A percentile compares a stretch with the other conserved stretches of the same genome.
Evolutionary conservation across 2,329 filamentous ascomycete genomes (phyloP).

Genomic region (Xylariaceae sp.): DNA sequence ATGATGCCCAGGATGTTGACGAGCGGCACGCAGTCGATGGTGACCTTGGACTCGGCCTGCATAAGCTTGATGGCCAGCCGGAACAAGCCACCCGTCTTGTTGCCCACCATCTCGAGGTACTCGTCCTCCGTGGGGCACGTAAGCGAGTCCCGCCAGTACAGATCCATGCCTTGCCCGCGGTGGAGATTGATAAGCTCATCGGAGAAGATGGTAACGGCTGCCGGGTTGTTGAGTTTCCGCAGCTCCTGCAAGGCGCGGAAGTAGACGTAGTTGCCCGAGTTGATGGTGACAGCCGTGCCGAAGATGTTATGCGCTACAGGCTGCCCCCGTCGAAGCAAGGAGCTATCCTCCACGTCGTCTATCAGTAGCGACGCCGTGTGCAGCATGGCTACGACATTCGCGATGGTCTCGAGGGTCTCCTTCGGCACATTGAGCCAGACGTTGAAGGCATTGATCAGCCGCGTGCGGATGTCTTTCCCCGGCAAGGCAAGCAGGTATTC

Average conservation of each 20-base stretch:
- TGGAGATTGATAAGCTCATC: constrained; percentile 82
- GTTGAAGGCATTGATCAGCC: constrained; percentile 77
- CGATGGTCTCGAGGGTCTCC: constrained; percentile 66
- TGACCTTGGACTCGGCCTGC: constrained; percentile 61
- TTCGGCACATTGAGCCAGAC: constrained; percentile 69
- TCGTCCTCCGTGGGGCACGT: constrained; percentile 82
- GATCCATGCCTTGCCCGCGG: constrained; percentile 82
- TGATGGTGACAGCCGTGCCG: constrained; percentile 82
- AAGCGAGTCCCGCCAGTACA: constrained; percentile 82
- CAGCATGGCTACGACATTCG: constrained; percentile 74
- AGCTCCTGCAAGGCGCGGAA: constrained; percentile 74
- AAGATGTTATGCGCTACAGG: constrained; percentile 83
- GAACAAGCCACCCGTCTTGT: constrained; percentile 87
- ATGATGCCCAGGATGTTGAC: constrained; percentile 80
- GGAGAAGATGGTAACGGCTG: constrained; percentile 64
- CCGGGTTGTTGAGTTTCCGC: constrained; percentile 61
- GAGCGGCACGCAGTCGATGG: constrained; percentile 70
- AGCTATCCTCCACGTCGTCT: constrained; percentile 84
- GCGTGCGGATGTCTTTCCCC: constrained; percentile 77
- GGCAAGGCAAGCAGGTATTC: constrained; percentile 75
- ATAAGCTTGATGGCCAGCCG: constrained; percentile 80
- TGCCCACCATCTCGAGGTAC: constrained; percentile 89
- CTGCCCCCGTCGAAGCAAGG: constrained; percentile 67
- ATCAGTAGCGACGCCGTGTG: constrained; percentile 79
- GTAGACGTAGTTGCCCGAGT: constrained; percentile 85